Base-by-base conservation (phyloP, 805 yeast genomes). In the Lachancea cidri region DNA sequence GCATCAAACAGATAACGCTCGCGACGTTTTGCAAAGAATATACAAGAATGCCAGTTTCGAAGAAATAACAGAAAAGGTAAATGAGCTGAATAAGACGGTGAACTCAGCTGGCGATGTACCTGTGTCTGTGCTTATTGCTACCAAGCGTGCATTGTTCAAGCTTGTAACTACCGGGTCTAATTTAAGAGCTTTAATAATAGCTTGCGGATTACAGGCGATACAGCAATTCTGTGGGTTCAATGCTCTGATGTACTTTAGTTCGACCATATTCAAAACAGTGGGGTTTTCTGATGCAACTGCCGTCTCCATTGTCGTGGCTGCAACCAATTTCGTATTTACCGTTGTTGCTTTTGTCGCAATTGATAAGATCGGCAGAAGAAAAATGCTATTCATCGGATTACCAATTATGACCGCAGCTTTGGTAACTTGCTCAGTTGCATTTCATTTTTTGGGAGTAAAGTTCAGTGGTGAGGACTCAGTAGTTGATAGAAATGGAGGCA, bases 201-300 rank as follows among this genome's bases (percentile, higher is more conserved):
- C 91, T 7, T 88, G 96, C 70, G 95, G 93, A 25, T 68, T 91
- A 49, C 98, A 91, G 66, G 96, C 94, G 43, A 83, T 91, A 55
- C 98, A 91, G 70, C 98, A 91, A 67, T 87, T 91, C 54, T 84
- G 95, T n/a, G 98, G 98, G 50, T 89, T 89, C 77, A 93, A 91
- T 67, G 86, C 97, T 5, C 74, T 91, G 55, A 86, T 91, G 95
- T 91, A 91, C 69, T 91, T 89, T 65, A 83, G 94, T 38, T 80
- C 95, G 27, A 88, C 97, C 1, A 83, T 93, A 52, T 93, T 93
- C 58, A 81, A 88, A 63, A 79, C 88, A 31, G 86, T 89, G 41
- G 98, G 98, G 2, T 91, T 89, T 60, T 57, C 77, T 47, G 78
- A 88, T 60, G 76, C 98, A 6, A 84, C 95, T 13, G 95, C 96